Percentiles rank a stretch among this genome's conserved stretches.
phyloP scores from a whole-genome alignment of 2,329 filamentous ascomycete genomes.

The Microdochium paspali region DNA sequence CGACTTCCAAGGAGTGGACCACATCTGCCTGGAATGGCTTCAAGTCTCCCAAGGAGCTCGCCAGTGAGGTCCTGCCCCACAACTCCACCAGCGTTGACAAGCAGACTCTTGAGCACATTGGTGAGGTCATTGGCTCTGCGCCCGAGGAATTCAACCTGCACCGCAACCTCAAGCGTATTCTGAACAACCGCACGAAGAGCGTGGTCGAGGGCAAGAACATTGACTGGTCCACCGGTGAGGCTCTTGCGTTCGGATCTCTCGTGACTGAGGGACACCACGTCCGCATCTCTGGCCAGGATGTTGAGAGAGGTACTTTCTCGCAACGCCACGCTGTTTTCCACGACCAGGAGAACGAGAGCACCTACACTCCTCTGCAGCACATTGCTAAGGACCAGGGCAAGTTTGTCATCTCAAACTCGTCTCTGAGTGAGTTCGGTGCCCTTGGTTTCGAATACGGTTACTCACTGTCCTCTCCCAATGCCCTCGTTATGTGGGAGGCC shows the following conservation, averaged over 20 bases:
- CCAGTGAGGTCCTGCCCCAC: conserved; percentile 88
- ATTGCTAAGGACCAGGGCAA: conserved; percentile 85
- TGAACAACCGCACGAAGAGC: conserved; percentile 81
- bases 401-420: conserved; percentile 96
- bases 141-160: conserved; percentile 86
- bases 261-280: conserved; percentile 94
- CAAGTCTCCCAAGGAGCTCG: conserved; percentile 97
- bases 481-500: conserved; percentile 98
- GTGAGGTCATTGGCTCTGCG: conserved; percentile 63
- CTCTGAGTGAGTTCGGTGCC: conserved; percentile 58
- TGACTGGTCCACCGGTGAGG: conserved; percentile 95
- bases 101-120: conserved; percentile 72
- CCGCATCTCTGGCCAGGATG: conserved; percentile 95
- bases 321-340: conserved; percentile 96
- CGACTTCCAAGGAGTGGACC: conserved; percentile 94
- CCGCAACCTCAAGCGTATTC: conserved; percentile 94
- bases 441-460: conserved; percentile 99
- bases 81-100: conserved; percentile 72
- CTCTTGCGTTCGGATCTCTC: conserved; percentile 85
- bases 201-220: conserved; percentile 89
- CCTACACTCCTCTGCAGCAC: conserved; percentile 87
- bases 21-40: conserved; percentile 99
- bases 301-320: conserved; percentile 98
- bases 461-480: conserved; percentile 91
- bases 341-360: conserved; percentile 89